A percentile compares a stretch with the other conserved stretches of the same genome.
Conservation (phyloP, 2,329 filamentous ascomycete genomes). For the Microascus cirrosus region DNA sequence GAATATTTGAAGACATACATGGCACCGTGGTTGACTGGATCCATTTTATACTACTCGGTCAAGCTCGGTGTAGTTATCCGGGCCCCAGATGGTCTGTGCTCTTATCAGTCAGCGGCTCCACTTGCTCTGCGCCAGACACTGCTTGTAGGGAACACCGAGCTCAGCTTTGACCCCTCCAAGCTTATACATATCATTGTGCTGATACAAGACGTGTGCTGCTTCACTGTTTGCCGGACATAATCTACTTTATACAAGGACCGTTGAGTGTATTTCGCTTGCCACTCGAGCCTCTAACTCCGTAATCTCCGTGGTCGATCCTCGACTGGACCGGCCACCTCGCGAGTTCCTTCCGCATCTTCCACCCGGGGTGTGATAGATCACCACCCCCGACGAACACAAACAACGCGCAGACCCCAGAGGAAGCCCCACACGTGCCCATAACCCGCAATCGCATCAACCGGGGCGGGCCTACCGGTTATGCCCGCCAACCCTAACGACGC, state of each 20-base stretch:
- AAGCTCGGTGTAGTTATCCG: neutral
- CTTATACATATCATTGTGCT: neutral
- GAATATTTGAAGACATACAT: neutral
- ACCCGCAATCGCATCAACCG: neutral
- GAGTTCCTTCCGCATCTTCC: neutral
- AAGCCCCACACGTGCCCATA: neutral
- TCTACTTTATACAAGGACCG: neutral
- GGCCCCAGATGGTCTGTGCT: neutral
- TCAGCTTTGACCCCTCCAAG: neutral
- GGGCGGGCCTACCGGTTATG: neutral
- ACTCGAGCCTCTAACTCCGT: neutral
- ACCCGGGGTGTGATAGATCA: neutral
- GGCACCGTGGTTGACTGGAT: neutral
- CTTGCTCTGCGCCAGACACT: neutral
- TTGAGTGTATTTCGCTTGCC: neutral
- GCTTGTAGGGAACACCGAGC: neutral
- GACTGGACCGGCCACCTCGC: neutral
- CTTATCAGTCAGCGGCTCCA: neutral
- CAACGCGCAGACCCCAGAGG: neutral
- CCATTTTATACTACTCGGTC: neutral
- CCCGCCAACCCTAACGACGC: neutral
- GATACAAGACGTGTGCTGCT: neutral
- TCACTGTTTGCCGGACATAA: neutral
- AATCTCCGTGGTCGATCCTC: too few relatives aligned
- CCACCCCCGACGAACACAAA: neutral